Conservation (phyloP, 2,329 filamentous ascomycete species). For the Gnomoniopsis smithogilvyi region DNA sequence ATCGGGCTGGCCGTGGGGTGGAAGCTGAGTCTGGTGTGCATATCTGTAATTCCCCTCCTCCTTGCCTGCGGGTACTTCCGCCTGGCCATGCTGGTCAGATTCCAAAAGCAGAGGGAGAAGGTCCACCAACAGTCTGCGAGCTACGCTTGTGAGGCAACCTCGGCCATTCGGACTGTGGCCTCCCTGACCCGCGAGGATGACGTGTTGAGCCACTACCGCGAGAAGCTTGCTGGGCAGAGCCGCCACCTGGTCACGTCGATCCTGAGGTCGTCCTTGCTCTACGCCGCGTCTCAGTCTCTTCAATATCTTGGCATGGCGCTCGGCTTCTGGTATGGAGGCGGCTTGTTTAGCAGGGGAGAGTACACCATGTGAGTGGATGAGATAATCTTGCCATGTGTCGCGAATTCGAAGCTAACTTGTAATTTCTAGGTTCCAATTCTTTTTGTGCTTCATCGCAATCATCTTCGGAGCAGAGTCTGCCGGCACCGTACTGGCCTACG, state of each 20-base stretch:
- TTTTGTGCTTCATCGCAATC: slow-evolving; percentile 53
- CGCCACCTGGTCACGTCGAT: slow-evolving; percentile 40
- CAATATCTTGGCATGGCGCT: slow-evolving; percentile 55
- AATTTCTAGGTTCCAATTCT: slow-evolving; percentile 72
- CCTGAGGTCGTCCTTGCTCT: not conserved
- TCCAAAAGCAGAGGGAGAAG: slow-evolving; percentile 59
- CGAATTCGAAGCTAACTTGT: slow-evolving; percentile 71
- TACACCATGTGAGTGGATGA: slow-evolving; percentile 69
- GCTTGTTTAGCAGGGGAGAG: slow-evolving; percentile 62
- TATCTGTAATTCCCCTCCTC: slow-evolving; percentile 65
- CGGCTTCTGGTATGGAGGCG: slow-evolving; percentile 77
- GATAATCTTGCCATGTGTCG: slow-evolving; percentile 72
- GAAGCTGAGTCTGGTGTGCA: slow-evolving; percentile 71
- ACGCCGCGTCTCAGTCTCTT: not conserved
- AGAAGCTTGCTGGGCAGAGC: slow-evolving; percentile 45
- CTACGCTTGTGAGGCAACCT: slow-evolving; percentile 64
- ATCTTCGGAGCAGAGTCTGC: too few relatives aligned
- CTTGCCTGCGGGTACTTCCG: slow-evolving; percentile 68
- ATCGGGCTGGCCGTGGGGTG: slow-evolving; percentile 69
- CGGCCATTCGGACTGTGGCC: slow-evolving; percentile 60
- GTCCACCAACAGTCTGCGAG: slow-evolving; percentile 62
- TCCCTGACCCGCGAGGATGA: slow-evolving; percentile 51
- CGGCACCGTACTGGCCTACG: too few relatives aligned
- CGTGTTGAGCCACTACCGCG: slow-evolving; percentile 50
- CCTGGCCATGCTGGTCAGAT: slow-evolving; percentile 56